Evolutionary conservation across 139 green algal species (phyloP), one percentile per base, ranked within the genome.

Genomic region (Yamagishiella unicocca): DNA sequence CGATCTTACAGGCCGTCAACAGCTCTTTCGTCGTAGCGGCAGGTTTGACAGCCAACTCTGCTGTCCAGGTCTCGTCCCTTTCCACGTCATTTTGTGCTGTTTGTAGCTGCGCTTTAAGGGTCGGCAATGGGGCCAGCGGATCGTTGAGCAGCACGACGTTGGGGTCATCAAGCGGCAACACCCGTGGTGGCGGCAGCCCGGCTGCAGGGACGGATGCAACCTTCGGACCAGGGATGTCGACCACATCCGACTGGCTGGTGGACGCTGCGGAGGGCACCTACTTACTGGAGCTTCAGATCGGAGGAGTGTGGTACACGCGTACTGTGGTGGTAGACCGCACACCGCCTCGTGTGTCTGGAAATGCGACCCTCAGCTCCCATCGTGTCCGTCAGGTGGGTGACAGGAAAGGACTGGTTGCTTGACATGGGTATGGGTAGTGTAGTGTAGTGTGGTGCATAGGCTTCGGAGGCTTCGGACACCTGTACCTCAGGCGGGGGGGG

Each of bases 261-360:
- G 45, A 80, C 29, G 72, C 72, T 19, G 45, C 40, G 43, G 78
- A 74, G 17, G 78, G 61, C 9, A 74, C 14, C 9, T 68, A 75
- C 58, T 14, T 33, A 5, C 7, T 85, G n/a, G 9, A 43, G 61
- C 40, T 85, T 6, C 5, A 45, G 19, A 61, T 85, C 1, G 78
- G 58, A 0, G 78, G 78, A 40, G 14, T 75, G 40, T 2, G 4
- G 14, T 55, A 42, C 46, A 46, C 14, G 29, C 78, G 61, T 8
- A 85, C 40, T 12, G 54, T 85, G 21, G 40, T 61, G 33, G 78
- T 85, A 1, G 78, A 85, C 61, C 58, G 78, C 10, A 85, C 40
- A 29, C 58, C 78, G 78, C 78, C 78, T 9, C 21, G 2, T 4
- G 78, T 85, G 38, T 33, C 22, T 8, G 78, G 78, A 27, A 85